Evolutionary conservation across 2,329 filamentous ascomycete genomes (phyloP).

Genomic region (Aspergillus nomiae): DNA sequence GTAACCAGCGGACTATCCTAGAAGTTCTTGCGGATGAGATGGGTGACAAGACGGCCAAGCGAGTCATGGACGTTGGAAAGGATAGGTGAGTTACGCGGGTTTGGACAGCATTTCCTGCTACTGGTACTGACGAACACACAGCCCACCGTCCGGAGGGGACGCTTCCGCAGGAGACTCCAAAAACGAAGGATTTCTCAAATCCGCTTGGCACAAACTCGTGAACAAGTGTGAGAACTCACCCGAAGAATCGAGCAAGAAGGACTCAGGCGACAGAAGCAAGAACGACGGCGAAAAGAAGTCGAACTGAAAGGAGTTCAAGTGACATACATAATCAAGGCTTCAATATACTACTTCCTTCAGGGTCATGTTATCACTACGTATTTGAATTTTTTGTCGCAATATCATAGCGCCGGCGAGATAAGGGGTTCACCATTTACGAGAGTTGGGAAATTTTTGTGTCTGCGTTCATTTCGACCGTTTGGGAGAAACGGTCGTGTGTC

Average conservation of each 20-base stretch:
- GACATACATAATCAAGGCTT: slow-evolving; percentile 22
- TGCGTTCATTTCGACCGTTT: slow-evolving; percentile 6
- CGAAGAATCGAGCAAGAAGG: slow-evolving; percentile 32
- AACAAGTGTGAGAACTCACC: slow-evolving; percentile 57
- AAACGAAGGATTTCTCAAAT: slow-evolving; percentile 88
- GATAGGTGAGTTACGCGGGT: slow-evolving; percentile 53
- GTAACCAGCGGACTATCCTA: slow-evolving; percentile 87
- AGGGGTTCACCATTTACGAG: slow-evolving; percentile 21
- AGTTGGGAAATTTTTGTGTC: slow-evolving; percentile 20
- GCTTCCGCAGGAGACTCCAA: slow-evolving; percentile 55
- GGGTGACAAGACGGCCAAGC: slow-evolving; percentile 85
- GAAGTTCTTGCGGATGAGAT: slow-evolving; percentile 98
- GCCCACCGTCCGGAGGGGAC: slow-evolving; percentile 25
- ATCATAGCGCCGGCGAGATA: slow-evolving; percentile 44
- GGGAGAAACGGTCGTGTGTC: slow-evolving; percentile 5
- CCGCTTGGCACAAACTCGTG: slow-evolving; percentile 89
- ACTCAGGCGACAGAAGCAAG: slow-evolving; percentile 26
- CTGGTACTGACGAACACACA: slow-evolving; percentile 15
- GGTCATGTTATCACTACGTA: slow-evolving; percentile 27
- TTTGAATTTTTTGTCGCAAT: slow-evolving; percentile 27
- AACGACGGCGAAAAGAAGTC: slow-evolving; percentile 36
- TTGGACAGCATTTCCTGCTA: neutral
- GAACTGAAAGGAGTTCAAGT: slow-evolving; percentile 27
- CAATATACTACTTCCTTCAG: slow-evolving; percentile 22
- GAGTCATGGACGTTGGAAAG: slow-evolving; percentile 79